Percentiles rank a stretch among this genome's conserved stretches.
Evolutionary conservation across 495 filamentous ascomycete genomes (phyloP).

Genomic region (Penicillium maclennaniae): DNA sequence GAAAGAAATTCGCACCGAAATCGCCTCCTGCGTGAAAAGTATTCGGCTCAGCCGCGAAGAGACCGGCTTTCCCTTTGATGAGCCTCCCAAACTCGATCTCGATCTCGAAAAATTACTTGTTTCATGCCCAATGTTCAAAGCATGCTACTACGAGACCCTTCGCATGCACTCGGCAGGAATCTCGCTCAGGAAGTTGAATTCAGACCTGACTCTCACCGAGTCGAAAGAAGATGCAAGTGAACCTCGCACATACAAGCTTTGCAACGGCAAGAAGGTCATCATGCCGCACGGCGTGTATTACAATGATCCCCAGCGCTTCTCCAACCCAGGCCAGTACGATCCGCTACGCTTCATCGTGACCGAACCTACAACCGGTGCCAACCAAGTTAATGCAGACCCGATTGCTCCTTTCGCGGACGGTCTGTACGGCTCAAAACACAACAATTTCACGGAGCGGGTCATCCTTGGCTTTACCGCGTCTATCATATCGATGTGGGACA

Average conservation of each 20-base stretch:
- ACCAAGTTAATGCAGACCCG: slow-evolving; percentile 20
- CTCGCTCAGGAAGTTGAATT: slow-evolving; percentile 39
- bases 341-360: slow-evolving; percentile 49
- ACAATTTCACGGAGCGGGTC: slow-evolving; percentile 46
- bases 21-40: slow-evolving; percentile 42
- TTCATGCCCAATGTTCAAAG: slow-evolving; percentile 49
- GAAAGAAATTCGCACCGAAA: slow-evolving; percentile 50
- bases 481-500: slow-evolving; percentile 50
- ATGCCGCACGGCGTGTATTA: slow-evolving; percentile 50
- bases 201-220: slow-evolving; percentile 44
- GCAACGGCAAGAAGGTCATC: slow-evolving; percentile 46
- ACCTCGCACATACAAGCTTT: slow-evolving; percentile 41
- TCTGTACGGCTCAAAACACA: slow-evolving; percentile 42
- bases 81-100: slow-evolving; percentile 48
- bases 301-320: slow-evolving; percentile 45
- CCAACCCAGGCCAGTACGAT: slow-evolving; percentile 48
- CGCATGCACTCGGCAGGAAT: slow-evolving; percentile 49
- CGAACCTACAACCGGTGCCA: slow-evolving; percentile 29
- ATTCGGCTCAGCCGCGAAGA: slow-evolving; percentile 41
- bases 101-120: slow-evolving; percentile 41
- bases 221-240: slow-evolving; percentile 36
- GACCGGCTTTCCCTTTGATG: slow-evolving; percentile 49
- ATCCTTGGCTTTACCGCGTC: slow-evolving; percentile 46
- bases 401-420: slow-evolving; percentile 48
- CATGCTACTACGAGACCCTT: slow-evolving; percentile 52